Conservation (phyloP, 352 stramenopile species). For the Phytophthora aleatoria region DNA sequence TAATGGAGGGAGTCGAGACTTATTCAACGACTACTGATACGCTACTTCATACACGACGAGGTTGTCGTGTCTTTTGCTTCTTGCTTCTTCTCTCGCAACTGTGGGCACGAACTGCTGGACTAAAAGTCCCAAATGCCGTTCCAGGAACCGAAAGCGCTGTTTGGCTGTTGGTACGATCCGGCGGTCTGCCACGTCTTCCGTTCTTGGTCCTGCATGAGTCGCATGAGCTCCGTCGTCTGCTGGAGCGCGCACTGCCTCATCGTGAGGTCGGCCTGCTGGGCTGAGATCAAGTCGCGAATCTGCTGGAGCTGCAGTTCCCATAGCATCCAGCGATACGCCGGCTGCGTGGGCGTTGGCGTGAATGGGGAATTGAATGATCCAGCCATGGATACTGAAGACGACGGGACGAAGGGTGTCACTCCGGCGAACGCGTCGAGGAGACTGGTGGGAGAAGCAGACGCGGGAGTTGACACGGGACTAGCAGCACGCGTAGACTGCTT, state of each 20-base stretch:
- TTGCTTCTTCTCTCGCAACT: neutral
- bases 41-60: slow-evolving; percentile 13
- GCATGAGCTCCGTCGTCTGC: slow-evolving; percentile 26
- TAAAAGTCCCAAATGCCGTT: slow-evolving; percentile 6
- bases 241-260: slow-evolving; percentile 22
- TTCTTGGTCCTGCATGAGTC: slow-evolving; percentile 21
- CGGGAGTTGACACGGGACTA: neutral
- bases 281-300: slow-evolving; percentile 19
- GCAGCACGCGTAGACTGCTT: slow-evolving; percentile 1
- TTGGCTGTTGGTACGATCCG: slow-evolving; percentile 5
- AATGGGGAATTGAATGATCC: slow-evolving; percentile 5
- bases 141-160: neutral
- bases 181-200: slow-evolving; percentile 7
- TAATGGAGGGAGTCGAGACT: no score
- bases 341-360: slow-evolving; percentile 6
- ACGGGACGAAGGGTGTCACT: slow-evolving; percentile 3
- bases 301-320: slow-evolving; percentile 28
- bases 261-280: slow-evolving; percentile 25
- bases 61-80: neutral
- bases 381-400: neutral
- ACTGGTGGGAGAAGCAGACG: neutral
- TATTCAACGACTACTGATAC: neutral
- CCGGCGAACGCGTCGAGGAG: slow-evolving; percentile 1
- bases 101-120: neutral
- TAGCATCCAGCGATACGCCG: slow-evolving; percentile 23